Evolutionary conservation across 768 basidiomycete genomes (phyloP).

Genomic region (Auriscalpium orientale): DNA sequence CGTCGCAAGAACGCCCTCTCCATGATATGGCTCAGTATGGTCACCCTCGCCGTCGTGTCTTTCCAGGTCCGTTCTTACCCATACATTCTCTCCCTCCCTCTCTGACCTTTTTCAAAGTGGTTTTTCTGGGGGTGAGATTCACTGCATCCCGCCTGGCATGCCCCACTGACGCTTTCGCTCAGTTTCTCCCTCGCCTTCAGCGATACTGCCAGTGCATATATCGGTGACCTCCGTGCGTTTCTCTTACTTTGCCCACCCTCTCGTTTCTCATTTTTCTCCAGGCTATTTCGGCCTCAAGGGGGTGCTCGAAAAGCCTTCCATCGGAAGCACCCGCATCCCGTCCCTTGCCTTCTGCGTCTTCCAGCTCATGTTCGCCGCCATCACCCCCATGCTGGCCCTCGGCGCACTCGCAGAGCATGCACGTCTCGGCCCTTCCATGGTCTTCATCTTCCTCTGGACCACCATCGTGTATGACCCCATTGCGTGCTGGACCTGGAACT

Average conservation of each 20-base stretch:
- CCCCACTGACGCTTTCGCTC: background rate
- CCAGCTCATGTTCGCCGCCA: conserved; percentile 87
- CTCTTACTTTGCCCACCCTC: background rate
- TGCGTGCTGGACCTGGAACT: conserved; percentile 95
- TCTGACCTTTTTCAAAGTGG: conserved; percentile 50
- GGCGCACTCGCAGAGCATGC: conserved; percentile 91
- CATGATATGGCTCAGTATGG: conserved; percentile 79
- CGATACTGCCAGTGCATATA: conserved; percentile 63
- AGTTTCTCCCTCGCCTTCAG: conserved; percentile 83
- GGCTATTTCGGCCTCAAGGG: conserved; percentile 78
- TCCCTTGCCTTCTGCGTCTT: conserved; percentile 74
- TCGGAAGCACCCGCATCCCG: conserved; percentile 65
- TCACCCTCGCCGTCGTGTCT: conserved; percentile 68
- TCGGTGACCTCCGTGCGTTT: conserved; percentile 75
- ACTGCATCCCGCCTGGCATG: no score
- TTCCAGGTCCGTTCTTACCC: conserved; percentile 53
- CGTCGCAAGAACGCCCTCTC: conserved; percentile 90
- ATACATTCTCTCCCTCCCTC: background rate
- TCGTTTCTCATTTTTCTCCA: conserved; percentile 20
- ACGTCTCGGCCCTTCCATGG: conserved; percentile 75
- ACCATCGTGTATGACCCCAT: conserved; percentile 90
- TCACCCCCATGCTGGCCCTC: conserved; percentile 85
- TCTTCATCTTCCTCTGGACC: conserved; percentile 88
- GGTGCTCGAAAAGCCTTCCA: conserved; percentile 69
- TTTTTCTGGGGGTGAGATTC: conserved; percentile 79